Evolutionary conservation across 352 stramenopile species (phyloP), one percentile per base, ranked within the genome.

Genomic region (Globisporangium parvum): DNA sequence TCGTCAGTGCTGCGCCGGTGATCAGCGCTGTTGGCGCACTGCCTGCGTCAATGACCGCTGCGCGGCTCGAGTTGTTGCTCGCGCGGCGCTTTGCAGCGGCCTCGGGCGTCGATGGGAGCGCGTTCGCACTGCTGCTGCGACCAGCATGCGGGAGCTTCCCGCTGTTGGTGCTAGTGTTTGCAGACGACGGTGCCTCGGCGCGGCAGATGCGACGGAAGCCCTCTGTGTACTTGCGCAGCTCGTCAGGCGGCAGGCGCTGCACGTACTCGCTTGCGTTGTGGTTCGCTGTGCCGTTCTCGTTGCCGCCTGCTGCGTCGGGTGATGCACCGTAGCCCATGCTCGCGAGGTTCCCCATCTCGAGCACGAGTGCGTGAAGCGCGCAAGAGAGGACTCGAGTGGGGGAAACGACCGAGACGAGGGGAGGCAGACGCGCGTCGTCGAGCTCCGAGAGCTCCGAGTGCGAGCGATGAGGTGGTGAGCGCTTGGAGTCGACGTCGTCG

Each of bases 121-220:
- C 33, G 6, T 44, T 51, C 15, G 51, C 53, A 44, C 57, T 68
- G 59, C 53, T 66, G 6, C 59, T 60, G 62, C 67, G 51, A 6
- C n/a, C 15, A 17, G 37, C 24, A 57, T 49, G n/a, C 63, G 62
- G 57, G 37, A 59, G 42, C 44, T 65, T 33, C 59, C 31, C 50
- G 55, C 20, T 35, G 39, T 21, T 53, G 47, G 23, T 51, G 54
- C 31, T 37, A 10, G 31, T 37, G 31, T 12, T 37, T 37, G 31
- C 10, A 37, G 33, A 20, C 41, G 24, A 50, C 20, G 49, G 33
- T 23, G 45, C 58, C 26, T 89, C 75, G 3, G 66, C 62, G n/a
- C 80, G 77, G 44, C 79, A 90, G 41, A 89, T 83, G 44, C 82
- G 77, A 0, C 78, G 77, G 50, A 84, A 89, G 2, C 82, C 82